These are phyloP conservation scores for Babesia gibsoni DNA, from an alignment of 169 alveolate genomes.

Conservation along the genomic window DNA sequence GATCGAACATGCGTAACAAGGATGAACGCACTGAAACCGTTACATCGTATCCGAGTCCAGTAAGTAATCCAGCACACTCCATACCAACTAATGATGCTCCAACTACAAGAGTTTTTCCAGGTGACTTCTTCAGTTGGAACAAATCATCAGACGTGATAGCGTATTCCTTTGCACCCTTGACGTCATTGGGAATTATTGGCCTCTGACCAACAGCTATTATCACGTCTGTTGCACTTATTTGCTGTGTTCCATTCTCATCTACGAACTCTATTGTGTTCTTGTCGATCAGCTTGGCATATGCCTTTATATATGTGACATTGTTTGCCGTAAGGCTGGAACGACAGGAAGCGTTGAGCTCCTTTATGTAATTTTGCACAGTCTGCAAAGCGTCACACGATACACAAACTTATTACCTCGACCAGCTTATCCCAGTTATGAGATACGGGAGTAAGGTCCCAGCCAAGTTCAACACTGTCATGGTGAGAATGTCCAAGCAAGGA, in stretches of 20 bases:
- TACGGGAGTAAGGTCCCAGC: slow-evolving; percentile 3
- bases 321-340: slow-evolving; percentile 82
- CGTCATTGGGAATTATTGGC: slow-evolving; percentile 86
- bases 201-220: slow-evolving; percentile 95
- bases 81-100: slow-evolving; percentile 97
- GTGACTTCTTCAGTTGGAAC: slow-evolving; percentile 83
- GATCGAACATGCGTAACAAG: slow-evolving; percentile 94
- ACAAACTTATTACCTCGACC: slow-evolving; percentile 15
- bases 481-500: slow-evolving; percentile 78
- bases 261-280: slow-evolving; percentile 39
- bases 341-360: slow-evolving; percentile 90
- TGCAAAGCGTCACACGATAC: neutral
- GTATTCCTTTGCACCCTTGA: slow-evolving; percentile 87
- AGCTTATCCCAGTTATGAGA: slow-evolving; percentile 83
- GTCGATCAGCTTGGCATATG: slow-evolving; percentile 71
- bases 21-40: slow-evolving; percentile 89
- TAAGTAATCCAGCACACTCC: slow-evolving; percentile 97
- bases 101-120: slow-evolving; percentile 93
- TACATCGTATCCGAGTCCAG: slow-evolving; percentile 90
- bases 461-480: slow-evolving; percentile 38
- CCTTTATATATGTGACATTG: slow-evolving; percentile 86
- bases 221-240: slow-evolving; percentile 86
- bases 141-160: slow-evolving; percentile 96
- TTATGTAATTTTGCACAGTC: slow-evolving; percentile 87
- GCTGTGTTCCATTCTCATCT: slow-evolving; percentile 10